These are phyloP conservation scores for Elsinoe ampelina DNA, from an alignment of 2,329 filamentous ascomycete species.

Conservation along the genomic window DNA sequence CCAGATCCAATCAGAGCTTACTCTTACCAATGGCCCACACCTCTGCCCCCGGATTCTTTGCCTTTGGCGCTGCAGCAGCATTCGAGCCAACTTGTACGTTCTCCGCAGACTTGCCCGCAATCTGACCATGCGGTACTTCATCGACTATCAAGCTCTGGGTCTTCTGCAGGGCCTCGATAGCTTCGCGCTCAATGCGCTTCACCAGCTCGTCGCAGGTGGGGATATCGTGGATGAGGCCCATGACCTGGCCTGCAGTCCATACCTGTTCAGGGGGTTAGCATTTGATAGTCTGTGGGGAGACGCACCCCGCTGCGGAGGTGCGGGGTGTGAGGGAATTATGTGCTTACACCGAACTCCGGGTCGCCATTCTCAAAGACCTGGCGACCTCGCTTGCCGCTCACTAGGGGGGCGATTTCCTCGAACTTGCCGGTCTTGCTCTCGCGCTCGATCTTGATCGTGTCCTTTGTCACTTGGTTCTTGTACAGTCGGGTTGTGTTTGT, in stretches of 20 bases:
- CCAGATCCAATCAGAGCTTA: background rate
- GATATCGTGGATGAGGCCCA: conserved; percentile 49
- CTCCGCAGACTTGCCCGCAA: conserved; percentile 22
- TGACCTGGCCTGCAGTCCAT: conserved; percentile 96
- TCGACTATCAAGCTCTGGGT: conserved; percentile 32
- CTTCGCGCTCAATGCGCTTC: conserved; percentile 38
- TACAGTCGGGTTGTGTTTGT: conserved; percentile 84
- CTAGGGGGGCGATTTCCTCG: conserved; percentile 72
- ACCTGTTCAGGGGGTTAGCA: conserved; percentile 46
- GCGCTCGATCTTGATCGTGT: conserved; percentile 73
- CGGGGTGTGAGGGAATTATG: background rate
- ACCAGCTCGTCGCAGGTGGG: conserved; percentile 40
- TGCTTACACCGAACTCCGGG: conserved; percentile 73
- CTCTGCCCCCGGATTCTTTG: conserved; percentile 33
- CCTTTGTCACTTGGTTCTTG: conserved; percentile 76
- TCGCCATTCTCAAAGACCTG: conserved; percentile 92
- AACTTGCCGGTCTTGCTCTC: conserved; percentile 82
- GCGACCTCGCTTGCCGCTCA: conserved; percentile 82
- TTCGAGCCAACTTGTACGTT: conserved; percentile 5
- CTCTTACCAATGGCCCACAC: conserved; percentile 25
- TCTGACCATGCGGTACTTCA: conserved; percentile 26
- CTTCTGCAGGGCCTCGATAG: conserved; percentile 33
- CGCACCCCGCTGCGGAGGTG: background rate
- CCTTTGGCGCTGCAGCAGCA: conserved; percentile 23
- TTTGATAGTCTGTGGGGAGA: background rate